Conservation (phyloP, 441 rosid species). For the Pelargonium myrrhifolium region DNA sequence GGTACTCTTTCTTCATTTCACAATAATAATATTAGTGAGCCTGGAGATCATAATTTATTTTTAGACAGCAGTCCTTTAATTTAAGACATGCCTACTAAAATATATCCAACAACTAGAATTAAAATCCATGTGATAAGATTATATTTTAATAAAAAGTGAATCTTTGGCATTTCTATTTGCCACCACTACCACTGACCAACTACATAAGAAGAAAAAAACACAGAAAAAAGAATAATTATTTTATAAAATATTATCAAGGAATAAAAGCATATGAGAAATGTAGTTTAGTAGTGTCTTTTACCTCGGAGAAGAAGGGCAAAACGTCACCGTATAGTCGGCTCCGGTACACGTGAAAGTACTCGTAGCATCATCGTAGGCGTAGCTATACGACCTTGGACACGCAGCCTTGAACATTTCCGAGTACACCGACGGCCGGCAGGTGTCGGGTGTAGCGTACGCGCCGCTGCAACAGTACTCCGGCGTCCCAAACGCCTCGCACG, state of each 20-base stretch:
- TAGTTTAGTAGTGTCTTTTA: background rate
- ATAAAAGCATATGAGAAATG: too few species aligned
- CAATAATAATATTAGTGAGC: background rate
- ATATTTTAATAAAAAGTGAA: constrained; percentile 9
- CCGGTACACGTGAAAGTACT: constrained; percentile 62
- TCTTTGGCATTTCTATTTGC: constrained; percentile 17
- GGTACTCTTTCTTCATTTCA: too few species aligned
- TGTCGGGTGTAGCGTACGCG: constrained; percentile 52
- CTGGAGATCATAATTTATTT: too few species aligned
- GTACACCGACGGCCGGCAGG: constrained; percentile 57
- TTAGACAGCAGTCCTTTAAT: too few species aligned
- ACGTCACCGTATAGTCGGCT: constrained; percentile 58
- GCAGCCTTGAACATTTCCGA: constrained; percentile 62
- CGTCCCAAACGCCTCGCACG: constrained; percentile 56
- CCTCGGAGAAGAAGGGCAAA: constrained; percentile 76
- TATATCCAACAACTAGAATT: constrained; percentile 9
- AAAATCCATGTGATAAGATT: constrained; percentile 3
- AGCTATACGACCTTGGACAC: constrained; percentile 62
- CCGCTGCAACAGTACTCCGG: constrained; percentile 71
- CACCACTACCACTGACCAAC: background rate
- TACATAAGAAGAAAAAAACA: background rate
- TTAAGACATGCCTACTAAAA: too few species aligned
- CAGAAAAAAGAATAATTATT: too few species aligned
- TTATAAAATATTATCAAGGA: too few species aligned
- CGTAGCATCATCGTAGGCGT: constrained; percentile 61